Conservation (phyloP, 495 filamentous ascomycete genomes). For the Viridothelium virens region DNA sequence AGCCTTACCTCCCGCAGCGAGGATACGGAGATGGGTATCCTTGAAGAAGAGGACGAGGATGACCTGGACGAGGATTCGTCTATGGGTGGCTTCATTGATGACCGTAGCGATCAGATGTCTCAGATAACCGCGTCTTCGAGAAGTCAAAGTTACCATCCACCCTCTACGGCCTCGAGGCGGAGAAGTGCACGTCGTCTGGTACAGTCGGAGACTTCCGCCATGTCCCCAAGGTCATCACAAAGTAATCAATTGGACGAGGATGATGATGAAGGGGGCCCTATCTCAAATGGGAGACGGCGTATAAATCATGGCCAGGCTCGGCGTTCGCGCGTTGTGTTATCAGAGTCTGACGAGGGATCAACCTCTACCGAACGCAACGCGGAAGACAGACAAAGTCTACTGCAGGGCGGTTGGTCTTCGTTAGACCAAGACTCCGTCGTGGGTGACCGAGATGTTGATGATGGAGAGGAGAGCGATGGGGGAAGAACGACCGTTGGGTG, state of each 20-base stretch:
- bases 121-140: background rate
- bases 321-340: background rate
- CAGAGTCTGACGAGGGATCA: constrained; percentile 22
- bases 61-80: constrained; percentile 29
- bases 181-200: background rate
- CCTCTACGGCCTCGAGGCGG: background rate
- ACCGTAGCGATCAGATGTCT: constrained; percentile 16
- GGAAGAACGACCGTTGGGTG: constrained; percentile 34
- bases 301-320: background rate
- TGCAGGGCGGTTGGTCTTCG: constrained; percentile 9
- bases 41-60: constrained; percentile 33
- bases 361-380: constrained; percentile 13
- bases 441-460: constrained; percentile 6
- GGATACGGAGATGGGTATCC: constrained; percentile 24
- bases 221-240: constrained; percentile 1
- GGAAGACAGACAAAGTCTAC: constrained; percentile 12
- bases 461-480: constrained; percentile 16
- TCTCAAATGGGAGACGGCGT: constrained; percentile 4
- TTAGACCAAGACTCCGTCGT: constrained; percentile 17
- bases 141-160: background rate
- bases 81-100: constrained; percentile 32
- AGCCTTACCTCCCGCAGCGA: constrained; percentile 27
- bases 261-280: constrained; percentile 15
- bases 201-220: background rate
- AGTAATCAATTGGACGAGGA: background rate